phyloP scores from a whole-genome alignment of 257 asterid genomes.

The Rhazya stricta region DNA sequence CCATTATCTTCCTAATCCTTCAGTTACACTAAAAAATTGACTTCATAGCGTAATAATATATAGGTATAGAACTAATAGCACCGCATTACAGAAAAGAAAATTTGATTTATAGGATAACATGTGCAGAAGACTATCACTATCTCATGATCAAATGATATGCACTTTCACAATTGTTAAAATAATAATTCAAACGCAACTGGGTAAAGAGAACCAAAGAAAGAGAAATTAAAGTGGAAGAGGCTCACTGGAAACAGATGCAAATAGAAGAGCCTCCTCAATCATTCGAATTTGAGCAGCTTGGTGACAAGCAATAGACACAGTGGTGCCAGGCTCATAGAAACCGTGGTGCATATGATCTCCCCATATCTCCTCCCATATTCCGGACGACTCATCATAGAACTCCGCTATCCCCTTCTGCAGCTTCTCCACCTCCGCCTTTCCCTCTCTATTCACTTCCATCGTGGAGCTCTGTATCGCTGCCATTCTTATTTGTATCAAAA shows the following conservation, averaged over 20 bases:
- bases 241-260: conserved; percentile 66
- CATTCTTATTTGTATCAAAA: neutral
- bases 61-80: too few relatives aligned
- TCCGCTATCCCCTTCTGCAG: conserved; percentile 89
- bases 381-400: conserved; percentile 84
- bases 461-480: neutral
- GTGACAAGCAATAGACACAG: conserved; percentile 64
- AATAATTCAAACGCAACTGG: neutral
- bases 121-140: too few relatives aligned
- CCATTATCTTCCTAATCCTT: neutral
- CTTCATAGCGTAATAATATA: neutral
- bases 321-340: conserved; percentile 50
- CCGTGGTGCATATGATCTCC: conserved; percentile 99
- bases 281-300: conserved; percentile 90
- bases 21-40: too few relatives aligned
- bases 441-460: neutral
- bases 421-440: conserved; percentile 16
- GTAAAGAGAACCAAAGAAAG: neutral
- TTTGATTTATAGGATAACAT: too few relatives aligned
- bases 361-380: conserved; percentile 89
- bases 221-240: neutral
- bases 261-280: conserved; percentile 80
- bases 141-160: too few relatives aligned
- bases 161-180: neutral
- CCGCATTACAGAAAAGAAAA: too few relatives aligned